Evolutionary conservation across 2,329 filamentous ascomycete species (phyloP), one percentile per base, ranked within the genome.

Genomic region (Aspergillus costaricaensis): DNA sequence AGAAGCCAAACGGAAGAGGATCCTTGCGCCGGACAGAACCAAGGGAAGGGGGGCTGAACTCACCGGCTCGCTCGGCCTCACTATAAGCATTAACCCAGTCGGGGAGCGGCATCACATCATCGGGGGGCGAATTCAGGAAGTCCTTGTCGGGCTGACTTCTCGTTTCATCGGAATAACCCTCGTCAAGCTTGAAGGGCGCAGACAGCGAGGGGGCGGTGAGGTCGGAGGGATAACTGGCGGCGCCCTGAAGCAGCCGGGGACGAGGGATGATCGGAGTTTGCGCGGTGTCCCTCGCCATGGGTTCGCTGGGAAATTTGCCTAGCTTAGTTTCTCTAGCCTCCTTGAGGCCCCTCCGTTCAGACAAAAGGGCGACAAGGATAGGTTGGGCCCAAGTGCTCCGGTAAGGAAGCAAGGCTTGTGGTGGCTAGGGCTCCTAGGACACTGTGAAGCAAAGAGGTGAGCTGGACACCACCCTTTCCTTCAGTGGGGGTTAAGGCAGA

Each of bases 151-250:
- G 67, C 63, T 77, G 77, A 60, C 76, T 86, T 62, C 80, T 76
- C 2, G 83, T 85, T 52, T 93, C 91, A 74, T 95, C 91, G 5
- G 91, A 93, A 75, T 95, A 96, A 70, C 92, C 92, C 79, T 96
- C 92, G 79, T 96, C 91, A 60, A 92, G 84, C 74, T 88, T 81
- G 66, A 85, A 82, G 32, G 85, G 68, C 17, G 72, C 66, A n/a
- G 72, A 68, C 39, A 73, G 62, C 36, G 73, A 70, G 36, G 72
- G 65, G 52, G 68, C 59, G 32, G 71, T 58, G 63, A 73, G 72
- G 15, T 67, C 68, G 50, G 73, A 58, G 51, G 65, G 54, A 52
- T 72, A 70, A 55, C 65, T 68, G 27, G 64, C 66, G 55, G 67
- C 61, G 57, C 25, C 25, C 23, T 72, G 72, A 57, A 71, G 61